These are phyloP conservation scores for Aspergillus nomiae DNA, from an alignment of 2,329 filamentous ascomycete genomes.

Conservation along the genomic window DNA sequence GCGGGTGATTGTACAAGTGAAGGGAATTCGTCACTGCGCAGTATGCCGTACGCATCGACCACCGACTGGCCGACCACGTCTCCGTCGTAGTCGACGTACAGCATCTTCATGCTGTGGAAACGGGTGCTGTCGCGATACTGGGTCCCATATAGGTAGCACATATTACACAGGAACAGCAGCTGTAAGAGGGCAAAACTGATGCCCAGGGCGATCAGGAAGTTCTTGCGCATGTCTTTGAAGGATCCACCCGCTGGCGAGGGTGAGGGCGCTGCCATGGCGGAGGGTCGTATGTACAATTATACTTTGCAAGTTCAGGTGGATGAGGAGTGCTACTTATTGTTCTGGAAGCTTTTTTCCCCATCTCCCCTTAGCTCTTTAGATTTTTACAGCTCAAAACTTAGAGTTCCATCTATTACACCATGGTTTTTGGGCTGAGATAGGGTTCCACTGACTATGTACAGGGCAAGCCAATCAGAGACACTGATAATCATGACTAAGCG, in stretches of 20 bases:
- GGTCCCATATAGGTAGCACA: slow-evolving; percentile 22
- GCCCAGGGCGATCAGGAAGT: background rate
- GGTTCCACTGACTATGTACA: background rate
- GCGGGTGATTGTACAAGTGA: slow-evolving; percentile 7
- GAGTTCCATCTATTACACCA: background rate
- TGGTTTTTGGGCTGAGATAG: background rate
- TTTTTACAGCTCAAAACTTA: background rate
- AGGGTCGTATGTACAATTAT: no score
- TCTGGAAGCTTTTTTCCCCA: background rate
- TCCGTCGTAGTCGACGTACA: slow-evolving; percentile 36
- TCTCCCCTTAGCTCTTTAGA: background rate
- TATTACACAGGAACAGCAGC: slow-evolving; percentile 15
- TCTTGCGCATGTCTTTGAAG: background rate
- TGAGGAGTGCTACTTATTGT: background rate
- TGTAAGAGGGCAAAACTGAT: slow-evolving; percentile 15
- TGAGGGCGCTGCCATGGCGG: background rate
- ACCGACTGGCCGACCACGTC: slow-evolving; percentile 32
- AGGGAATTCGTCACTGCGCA: slow-evolving; percentile 10
- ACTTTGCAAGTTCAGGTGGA: fast-evolving
- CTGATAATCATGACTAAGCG: background rate
- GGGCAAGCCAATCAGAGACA: background rate
- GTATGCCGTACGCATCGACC: slow-evolving; percentile 24
- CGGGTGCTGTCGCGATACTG: slow-evolving; percentile 15
- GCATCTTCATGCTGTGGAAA: slow-evolving; percentile 29
- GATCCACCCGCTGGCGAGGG: background rate